Evolutionary conservation across 2,329 filamentous ascomycete genomes (phyloP).

Genomic region (Aspergillus intermedius): DNA sequence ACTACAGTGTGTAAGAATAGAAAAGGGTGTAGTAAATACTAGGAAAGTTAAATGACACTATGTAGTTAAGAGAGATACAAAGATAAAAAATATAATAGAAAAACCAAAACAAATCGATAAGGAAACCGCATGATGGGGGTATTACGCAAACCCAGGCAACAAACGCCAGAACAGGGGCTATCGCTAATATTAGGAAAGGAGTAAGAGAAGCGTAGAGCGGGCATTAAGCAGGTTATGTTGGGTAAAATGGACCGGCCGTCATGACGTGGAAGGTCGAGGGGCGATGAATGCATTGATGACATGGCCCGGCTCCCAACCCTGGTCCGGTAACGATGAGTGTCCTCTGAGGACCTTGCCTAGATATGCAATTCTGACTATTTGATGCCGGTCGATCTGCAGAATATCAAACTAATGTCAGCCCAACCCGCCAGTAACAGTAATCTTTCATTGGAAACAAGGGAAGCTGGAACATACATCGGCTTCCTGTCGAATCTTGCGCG

Average conservation of each 20-base stretch:
- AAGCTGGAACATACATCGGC: slow-evolving; percentile 50
- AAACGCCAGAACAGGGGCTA: background rate
- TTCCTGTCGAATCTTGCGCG: slow-evolving; percentile 57
- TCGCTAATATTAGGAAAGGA: background rate
- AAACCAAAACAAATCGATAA: background rate
- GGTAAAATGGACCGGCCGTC: background rate
- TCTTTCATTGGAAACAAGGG: background rate
- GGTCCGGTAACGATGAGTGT: slow-evolving; percentile 54
- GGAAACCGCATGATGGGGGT: background rate
- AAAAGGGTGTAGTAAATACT: too few relatives aligned
- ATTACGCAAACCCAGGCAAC: background rate
- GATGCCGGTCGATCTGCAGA: slow-evolving; percentile 50
- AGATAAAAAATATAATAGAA: background rate
- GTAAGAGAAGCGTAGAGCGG: background rate
- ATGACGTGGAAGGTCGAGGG: slow-evolving; percentile 11
- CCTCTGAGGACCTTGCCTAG: slow-evolving; percentile 75
- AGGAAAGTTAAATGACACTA: too few relatives aligned
- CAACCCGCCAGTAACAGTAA: background rate
- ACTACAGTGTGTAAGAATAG: too few relatives aligned
- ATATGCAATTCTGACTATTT: slow-evolving; percentile 66
- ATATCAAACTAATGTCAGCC: background rate
- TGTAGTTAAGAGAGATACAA: too few relatives aligned
- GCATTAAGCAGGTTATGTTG: background rate
- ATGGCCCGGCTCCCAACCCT: slow-evolving; percentile 70
- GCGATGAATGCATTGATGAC: slow-evolving; percentile 71